Conservation (phyloP, 371 early-diverging fungal genomes). For the Actinomortierella wolfii region DNA sequence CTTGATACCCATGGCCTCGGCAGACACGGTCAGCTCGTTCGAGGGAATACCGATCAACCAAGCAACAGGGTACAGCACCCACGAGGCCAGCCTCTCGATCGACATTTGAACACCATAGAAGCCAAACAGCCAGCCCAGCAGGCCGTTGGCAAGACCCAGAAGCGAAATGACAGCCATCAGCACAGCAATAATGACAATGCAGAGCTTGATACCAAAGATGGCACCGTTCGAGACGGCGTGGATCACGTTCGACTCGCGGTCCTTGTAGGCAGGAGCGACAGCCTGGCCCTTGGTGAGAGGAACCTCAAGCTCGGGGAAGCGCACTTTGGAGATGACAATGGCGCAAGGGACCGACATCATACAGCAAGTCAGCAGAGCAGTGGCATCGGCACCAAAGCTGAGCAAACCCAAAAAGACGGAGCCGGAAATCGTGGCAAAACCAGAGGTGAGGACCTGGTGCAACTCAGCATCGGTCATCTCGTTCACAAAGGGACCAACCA, state of each 20-base stretch:
- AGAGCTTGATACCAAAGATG: slow-evolving; percentile 79
- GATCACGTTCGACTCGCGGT: slow-evolving; percentile 75
- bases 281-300: slow-evolving; percentile 74
- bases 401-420: slow-evolving; percentile 84
- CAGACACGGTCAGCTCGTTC: slow-evolving; percentile 63
- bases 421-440: slow-evolving; percentile 92
- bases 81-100: slow-evolving; percentile 74
- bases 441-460: slow-evolving; percentile 90
- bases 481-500: slow-evolving; percentile 82
- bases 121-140: slow-evolving; percentile 77
- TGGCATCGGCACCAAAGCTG: slow-evolving; percentile 68
- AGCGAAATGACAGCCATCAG: slow-evolving; percentile 79
- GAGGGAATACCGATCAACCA: slow-evolving; percentile 84
- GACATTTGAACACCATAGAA: slow-evolving; percentile 74
- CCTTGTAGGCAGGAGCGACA: slow-evolving; percentile 60
- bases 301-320: slow-evolving; percentile 84
- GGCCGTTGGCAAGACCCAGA: slow-evolving; percentile 68
- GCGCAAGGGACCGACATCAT: slow-evolving; percentile 94
- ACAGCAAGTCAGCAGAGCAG: slow-evolving; percentile 79
- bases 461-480: slow-evolving; percentile 88
- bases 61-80: slow-evolving; percentile 78
- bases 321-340: slow-evolving; percentile 83
- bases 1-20: slow-evolving; percentile 84
- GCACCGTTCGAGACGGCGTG: slow-evolving; percentile 91
- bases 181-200: slow-evolving; percentile 76